Evolutionary conservation across 805 yeast species (phyloP).

Genomic region (Candida vaughaniae): DNA sequence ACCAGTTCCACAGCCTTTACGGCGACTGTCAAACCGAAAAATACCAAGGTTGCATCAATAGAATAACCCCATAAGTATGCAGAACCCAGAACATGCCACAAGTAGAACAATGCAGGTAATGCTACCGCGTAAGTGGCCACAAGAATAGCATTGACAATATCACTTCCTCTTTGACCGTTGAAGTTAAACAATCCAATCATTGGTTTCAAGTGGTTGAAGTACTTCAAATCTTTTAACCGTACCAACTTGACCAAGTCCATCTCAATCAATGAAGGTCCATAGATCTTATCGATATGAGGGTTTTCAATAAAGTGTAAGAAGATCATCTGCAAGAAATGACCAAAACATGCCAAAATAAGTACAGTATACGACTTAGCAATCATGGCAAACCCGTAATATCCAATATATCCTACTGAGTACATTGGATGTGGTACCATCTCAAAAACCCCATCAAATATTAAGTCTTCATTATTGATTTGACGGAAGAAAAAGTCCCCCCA

Average conservation of each 20-base stretch:
- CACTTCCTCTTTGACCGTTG: conserved; percentile 62
- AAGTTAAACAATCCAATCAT: conserved; percentile 64
- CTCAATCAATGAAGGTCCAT: conserved; percentile 49
- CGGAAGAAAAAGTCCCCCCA: conserved; percentile 93
- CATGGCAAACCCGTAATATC: conserved; percentile 80
- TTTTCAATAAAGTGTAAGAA: conserved; percentile 75
- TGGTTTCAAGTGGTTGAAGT: conserved; percentile 44
- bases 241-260: conserved; percentile 34
- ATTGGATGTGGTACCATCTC: conserved; percentile 91
- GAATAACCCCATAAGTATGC: conserved; percentile 14
- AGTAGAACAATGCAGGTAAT: conserved; percentile 39
- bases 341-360: conserved; percentile 64
- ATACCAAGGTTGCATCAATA: conserved; percentile 22
- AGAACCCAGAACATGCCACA: conserved; percentile 13
- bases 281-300: conserved; percentile 83
- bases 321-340: conserved; percentile 75
- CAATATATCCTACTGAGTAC: conserved; percentile 88
- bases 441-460: conserved; percentile 85
- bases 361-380: conserved; percentile 73
- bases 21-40: conserved; percentile 41
- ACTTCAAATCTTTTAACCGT: conserved; percentile 49
- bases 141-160: conserved; percentile 48
- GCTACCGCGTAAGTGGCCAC: conserved; percentile 42
- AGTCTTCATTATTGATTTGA: conserved; percentile 57
- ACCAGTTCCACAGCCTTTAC: conserved; percentile 52